Evolutionary conservation across 148 eudicot species (phyloP), one percentile per base, ranked within the genome.

Genomic region (Rhododendron molle): DNA sequence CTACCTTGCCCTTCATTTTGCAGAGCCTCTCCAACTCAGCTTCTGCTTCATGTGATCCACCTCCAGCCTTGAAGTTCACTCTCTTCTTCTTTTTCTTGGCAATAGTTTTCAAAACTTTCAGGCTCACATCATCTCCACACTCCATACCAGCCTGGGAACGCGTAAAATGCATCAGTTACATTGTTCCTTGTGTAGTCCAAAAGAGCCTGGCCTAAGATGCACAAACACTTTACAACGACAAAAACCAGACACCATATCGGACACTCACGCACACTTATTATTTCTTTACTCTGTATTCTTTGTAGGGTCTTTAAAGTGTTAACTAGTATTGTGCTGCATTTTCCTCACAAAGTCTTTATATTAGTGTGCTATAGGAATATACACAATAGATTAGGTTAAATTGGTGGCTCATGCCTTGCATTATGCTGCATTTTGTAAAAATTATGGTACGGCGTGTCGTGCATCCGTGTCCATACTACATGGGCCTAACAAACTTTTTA

Each of bases 1-100:
- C 88, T 83, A 96, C 54, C 87, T 88, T 93, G 43, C 83, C 90
- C 88, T 94, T 92, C 16, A 93, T 85, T 83, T 85, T 72, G 83
- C 90, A 90, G 32, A 96, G 90, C 89, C 84, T 89, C 89, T 95
- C 93, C 89, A 96, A 90, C 87, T 91, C 93, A 26, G 65, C 83
- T 82, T 96, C 96, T 34, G 90, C 91, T 85, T 83, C 89, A 87
- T 76, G 69, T 62, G 38, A 82, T 86, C 82, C 88, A 76, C 80
- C 32, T 72, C 44, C 81, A 32, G 89, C 86, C 82, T 89, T 88
- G 82, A 85, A 84, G 49, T 81, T 85, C 58, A 78, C 85, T 67
- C 40, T 87, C 71, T 90, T 88, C 87, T 87, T 91, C 77, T 86
- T 77, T 84, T 74, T 84, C 80, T 89, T 89, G 2, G 89, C 91